These are phyloP conservation scores for Trichothecium roseum DNA, from an alignment of 2,329 filamentous ascomycete genomes.

Conservation along the genomic window DNA sequence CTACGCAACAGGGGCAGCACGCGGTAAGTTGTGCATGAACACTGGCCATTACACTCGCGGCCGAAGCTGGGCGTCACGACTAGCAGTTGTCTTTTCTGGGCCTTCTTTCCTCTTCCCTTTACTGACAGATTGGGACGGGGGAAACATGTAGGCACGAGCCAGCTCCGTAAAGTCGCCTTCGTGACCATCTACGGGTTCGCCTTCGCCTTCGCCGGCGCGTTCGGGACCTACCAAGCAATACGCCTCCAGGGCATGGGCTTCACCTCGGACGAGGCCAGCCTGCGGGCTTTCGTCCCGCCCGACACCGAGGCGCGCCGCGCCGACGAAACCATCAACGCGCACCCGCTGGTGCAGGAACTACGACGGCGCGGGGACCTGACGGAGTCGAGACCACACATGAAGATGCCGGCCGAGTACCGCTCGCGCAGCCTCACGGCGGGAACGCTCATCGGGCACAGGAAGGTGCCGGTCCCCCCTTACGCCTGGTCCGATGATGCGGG, in stretches of 20 bases:
- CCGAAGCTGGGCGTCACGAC: too few relatives aligned
- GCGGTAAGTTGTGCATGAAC: too few relatives aligned
- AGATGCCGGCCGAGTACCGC: conserved; percentile 63
- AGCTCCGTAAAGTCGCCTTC: conserved; percentile 13
- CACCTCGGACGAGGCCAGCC: conserved; percentile 58
- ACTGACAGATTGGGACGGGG: background rate
- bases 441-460: conserved; percentile 63
- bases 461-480: conserved; percentile 71
- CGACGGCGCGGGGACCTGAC: conserved; percentile 55
- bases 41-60: too few relatives aligned
- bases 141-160: conserved; percentile 1
- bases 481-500: conserved; percentile 64
- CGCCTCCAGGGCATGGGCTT: conserved; percentile 24
- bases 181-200: conserved; percentile 18
- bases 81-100: background rate
- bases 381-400: conserved; percentile 78
- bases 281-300: conserved; percentile 50
- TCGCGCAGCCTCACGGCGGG: conserved; percentile 72
- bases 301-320: conserved; percentile 40
- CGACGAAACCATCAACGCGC: conserved; percentile 63
- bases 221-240: conserved; percentile 24
- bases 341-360: conserved; percentile 62
- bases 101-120: background rate
- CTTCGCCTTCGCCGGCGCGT: conserved; percentile 20
- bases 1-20: too few relatives aligned